These are phyloP conservation scores for Malassezia obtusa DNA, from an alignment of 1,284 basidiomycete genomes.

Conservation along the genomic window DNA sequence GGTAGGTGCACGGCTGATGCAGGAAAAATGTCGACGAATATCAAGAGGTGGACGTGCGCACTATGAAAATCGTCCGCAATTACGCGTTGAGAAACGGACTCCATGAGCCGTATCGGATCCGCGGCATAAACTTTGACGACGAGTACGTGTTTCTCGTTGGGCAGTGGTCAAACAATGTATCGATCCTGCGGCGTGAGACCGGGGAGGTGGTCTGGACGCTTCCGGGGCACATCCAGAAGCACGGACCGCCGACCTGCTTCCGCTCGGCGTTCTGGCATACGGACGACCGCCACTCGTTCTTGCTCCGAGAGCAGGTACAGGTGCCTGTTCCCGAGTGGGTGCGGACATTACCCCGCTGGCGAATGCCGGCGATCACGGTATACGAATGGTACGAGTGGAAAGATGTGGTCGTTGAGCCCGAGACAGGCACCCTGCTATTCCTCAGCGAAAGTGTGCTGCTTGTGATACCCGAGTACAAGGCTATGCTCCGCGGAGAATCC, in stretches of 20 bases:
- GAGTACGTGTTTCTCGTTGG: conserved; percentile 32
- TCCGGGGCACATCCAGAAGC: conserved; percentile 20
- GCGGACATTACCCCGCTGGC: conserved; percentile 3
- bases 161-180: conserved; percentile 20
- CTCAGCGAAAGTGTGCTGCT: conserved; percentile 26
- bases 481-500: conserved; percentile 16
- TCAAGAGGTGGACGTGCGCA: conserved; percentile 21
- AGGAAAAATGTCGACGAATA: conserved; percentile 22
- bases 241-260: conserved; percentile 7
- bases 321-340: neutral
- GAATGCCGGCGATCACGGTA: neutral
- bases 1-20: neutral
- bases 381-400: conserved; percentile 22
- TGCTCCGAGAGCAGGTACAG: neutral
- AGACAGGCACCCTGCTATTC: conserved; percentile 30
- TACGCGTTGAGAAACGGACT: conserved; percentile 7
- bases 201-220: conserved; percentile 22
- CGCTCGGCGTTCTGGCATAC: neutral
- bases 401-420: conserved; percentile 27
- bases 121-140: conserved; percentile 37
- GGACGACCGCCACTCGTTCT: neutral
- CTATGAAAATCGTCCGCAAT: neutral
- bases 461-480: conserved; percentile 25
- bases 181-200: conserved; percentile 21
- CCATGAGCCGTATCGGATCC: conserved; percentile 23